Percentiles rank a stretch among this genome's conserved stretches.
These are phyloP conservation scores for Didymella sp. DNA, from an alignment of 2,329 filamentous ascomycete species.

Conservation along the genomic window DNA sequence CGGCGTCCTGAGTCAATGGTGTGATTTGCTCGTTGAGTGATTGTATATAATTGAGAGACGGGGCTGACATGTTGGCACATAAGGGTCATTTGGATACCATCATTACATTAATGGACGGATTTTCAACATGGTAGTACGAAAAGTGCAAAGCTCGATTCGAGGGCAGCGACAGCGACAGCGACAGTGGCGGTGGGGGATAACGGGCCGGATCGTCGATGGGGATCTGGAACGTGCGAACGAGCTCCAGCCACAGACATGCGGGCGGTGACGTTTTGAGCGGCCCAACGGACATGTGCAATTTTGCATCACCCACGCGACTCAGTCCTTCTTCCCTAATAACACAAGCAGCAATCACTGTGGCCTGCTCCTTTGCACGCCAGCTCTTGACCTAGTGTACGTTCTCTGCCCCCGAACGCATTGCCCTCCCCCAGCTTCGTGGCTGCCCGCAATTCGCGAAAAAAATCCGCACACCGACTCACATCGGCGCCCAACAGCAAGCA, in stretches of 20 bases:
- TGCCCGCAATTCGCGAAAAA: slow-evolving; percentile 13
- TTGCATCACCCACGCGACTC: slow-evolving; percentile 13
- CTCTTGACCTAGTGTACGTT: slow-evolving; percentile 10
- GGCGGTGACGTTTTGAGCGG: slow-evolving; percentile 20
- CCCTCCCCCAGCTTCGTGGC: not conserved
- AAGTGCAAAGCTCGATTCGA: not conserved
- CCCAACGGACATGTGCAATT: slow-evolving; percentile 15
- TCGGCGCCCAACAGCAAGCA: slow-evolving; percentile 32
- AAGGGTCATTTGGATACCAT: not conserved
- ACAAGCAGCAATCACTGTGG: slow-evolving; percentile 5
- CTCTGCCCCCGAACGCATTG: no score
- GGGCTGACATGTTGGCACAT: not conserved
- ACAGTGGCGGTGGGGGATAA: not conserved
- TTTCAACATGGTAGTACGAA: not conserved
- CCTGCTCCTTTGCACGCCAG: not conserved
- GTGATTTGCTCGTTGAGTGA: not conserved
- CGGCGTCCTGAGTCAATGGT: slow-evolving; percentile 1
- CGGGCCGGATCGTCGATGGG: slow-evolving; percentile 19
- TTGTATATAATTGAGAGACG: not conserved
- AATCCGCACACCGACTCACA: slow-evolving; percentile 20
- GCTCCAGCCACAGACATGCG: slow-evolving; percentile 13
- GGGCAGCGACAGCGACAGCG: not conserved
- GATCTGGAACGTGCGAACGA: not conserved
- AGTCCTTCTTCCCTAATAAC: slow-evolving; percentile 1
- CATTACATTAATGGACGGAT: not conserved